Base-by-base conservation (phyloP, 805 yeast genomes). In the Maudiozyma serrabonitensis region DNA sequence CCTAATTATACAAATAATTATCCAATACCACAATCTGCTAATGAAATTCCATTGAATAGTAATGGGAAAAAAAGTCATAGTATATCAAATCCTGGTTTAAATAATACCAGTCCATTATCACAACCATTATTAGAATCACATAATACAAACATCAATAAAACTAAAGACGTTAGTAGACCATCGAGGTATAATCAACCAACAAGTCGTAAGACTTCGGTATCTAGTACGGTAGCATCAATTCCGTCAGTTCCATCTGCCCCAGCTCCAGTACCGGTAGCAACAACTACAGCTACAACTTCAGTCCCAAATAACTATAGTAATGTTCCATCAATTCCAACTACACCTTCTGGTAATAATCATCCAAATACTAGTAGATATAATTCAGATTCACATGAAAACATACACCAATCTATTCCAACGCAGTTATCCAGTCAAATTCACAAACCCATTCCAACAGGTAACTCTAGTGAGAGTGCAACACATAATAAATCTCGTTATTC, bases 141-240 rank as follows among this genome's bases (percentile, higher is more conserved):
- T 41, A 35, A 35, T 28, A 15, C 43, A 15, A 34, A 6, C 16
- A 39, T 45, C 15, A 9, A 2, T 16, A 21, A 13, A 6, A 37
- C 15, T 15, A 16, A 18, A 6, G 52, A 51, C 37, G 45, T 46
- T 1, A 25, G 48, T 2, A 54, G 63, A 50, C 59, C 56, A 2
- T 61, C 66, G 3, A 50, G 68, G 32, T 63, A 63, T 46, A 61
- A 63, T 43, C 65, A 65, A n/a, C 52, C 48, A 25, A 50, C 61
- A 15, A 49, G 41, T 18, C 16, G 41, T 18, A 38, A 38, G 25
- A 5, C 41, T n/a, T 35, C 38, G 4, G 38, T 35, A 15, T 35
- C 38, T 15, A 35, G 38, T 35, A 18, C 41, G 3, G 41, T 38
- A 6, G 41, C 23, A 19, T 38, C 41, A 11, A 38, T 8, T 38